A percentile compares a stretch with the other conserved stretches of the same genome.
Conservation (phyloP, 2,329 filamentous ascomycete species). For the Alternaria incomplexa region DNA sequence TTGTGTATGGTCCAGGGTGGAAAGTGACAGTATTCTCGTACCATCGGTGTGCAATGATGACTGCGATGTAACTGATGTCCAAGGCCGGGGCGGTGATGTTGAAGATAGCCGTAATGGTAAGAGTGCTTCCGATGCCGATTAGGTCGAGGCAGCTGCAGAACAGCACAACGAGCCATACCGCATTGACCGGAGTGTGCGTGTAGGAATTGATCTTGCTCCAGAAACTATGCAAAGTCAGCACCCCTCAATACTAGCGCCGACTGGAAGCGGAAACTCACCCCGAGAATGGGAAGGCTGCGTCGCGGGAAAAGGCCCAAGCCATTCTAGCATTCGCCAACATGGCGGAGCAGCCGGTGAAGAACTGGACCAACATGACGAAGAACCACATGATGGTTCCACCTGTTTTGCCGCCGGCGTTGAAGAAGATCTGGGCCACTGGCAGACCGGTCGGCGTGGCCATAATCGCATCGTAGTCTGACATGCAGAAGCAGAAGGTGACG, state of each 20-base stretch:
- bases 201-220: conserved; percentile 59
- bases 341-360: conserved; percentile 69
- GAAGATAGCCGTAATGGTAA: conserved; percentile 59
- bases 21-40: conserved; percentile 61
- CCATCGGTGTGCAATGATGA: conserved; percentile 64
- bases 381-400: conserved; percentile 68
- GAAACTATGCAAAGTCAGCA: conserved; percentile 48
- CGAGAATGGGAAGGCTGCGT: conserved; percentile 67
- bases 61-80: conserved; percentile 64
- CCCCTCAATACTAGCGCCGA: not conserved
- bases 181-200: conserved; percentile 66
- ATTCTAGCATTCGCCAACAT: conserved; percentile 69
- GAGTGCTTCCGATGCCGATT: conserved; percentile 58
- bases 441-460: conserved; percentile 65
- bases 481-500: conserved; percentile 68
- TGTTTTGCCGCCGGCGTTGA: conserved; percentile 63
- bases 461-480: conserved; percentile 63
- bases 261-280: conserved; percentile 45
- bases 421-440: conserved; percentile 63
- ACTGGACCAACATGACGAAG: conserved; percentile 67
- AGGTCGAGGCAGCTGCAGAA: conserved; percentile 61
- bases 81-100: conserved; percentile 56
- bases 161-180: conserved; percentile 68
- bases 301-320: conserved; percentile 67
- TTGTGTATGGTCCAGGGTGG: conserved; percentile 63